These are phyloP conservation scores for Discostella stelligera DNA, from an alignment of 352 stramenopile species.

Conservation along the genomic window DNA sequence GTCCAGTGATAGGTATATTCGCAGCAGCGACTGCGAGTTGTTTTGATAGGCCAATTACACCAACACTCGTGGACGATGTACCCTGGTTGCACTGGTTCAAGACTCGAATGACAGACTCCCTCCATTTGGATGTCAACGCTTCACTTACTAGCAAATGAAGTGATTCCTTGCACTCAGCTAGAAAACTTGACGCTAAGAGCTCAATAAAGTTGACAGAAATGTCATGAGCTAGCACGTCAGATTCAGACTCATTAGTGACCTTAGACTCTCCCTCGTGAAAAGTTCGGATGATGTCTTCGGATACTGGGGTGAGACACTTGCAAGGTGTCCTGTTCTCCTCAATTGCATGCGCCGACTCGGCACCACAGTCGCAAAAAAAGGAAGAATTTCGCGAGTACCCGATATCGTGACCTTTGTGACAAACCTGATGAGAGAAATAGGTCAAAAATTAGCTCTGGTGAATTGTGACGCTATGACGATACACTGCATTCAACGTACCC, in stretches of 20 bases:
- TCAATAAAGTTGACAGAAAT: slow-evolving; percentile 35
- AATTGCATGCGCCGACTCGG: slow-evolving; percentile 55
- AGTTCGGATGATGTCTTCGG: slow-evolving; percentile 41
- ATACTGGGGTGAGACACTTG: slow-evolving; percentile 68
- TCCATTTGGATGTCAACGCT: slow-evolving; percentile 48
- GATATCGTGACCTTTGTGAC: slow-evolving; percentile 84
- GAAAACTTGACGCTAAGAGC: slow-evolving; percentile 35
- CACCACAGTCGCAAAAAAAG: slow-evolving; percentile 89
- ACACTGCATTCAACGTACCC: slow-evolving; percentile 17
- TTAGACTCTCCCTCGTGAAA: slow-evolving; percentile 41
- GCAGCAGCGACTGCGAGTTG: slow-evolving; percentile 24
- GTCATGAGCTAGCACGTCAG: neutral
- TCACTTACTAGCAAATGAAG: slow-evolving; percentile 42
- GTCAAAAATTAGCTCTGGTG: slow-evolving; percentile 18
- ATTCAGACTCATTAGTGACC: slow-evolving; percentile 2
- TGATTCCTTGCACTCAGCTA: slow-evolving; percentile 37
- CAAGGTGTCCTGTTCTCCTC: slow-evolving; percentile 61
- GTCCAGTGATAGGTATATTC: neutral
- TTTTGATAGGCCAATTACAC: slow-evolving; percentile 18
- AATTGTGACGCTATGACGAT: too few relatives aligned
- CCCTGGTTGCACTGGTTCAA: slow-evolving; percentile 44
- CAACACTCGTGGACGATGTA: neutral
- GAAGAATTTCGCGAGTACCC: slow-evolving; percentile 82
- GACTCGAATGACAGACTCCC: slow-evolving; percentile 38
- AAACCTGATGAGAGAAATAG: neutral